These are phyloP conservation scores for Myxozyma neotropica DNA, from an alignment of 805 yeast species.

Conservation along the genomic window DNA sequence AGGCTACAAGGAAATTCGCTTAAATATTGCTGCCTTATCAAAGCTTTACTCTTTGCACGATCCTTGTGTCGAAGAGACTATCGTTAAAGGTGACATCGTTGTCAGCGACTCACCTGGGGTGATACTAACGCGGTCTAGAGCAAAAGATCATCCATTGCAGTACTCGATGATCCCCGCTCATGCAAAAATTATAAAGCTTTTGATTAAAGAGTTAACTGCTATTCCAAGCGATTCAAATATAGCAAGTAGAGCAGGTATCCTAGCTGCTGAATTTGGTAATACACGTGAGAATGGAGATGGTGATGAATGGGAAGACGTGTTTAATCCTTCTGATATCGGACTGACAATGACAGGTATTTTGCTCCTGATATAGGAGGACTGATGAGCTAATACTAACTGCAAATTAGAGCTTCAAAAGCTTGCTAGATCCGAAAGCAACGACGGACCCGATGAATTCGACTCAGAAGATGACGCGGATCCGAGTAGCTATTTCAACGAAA, in stretches of 20 bases:
- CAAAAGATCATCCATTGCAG: conserved; percentile 58
- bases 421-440: conserved; percentile 24
- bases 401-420: conserved; percentile 20
- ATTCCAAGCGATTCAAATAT: conserved; percentile 59
- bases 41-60: conserved; percentile 65
- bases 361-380: no score
- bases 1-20: conserved; percentile 72
- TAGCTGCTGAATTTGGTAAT: conserved; percentile 21
- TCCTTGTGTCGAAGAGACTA: conserved; percentile 51
- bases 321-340: conserved; percentile 37
- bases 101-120: conserved; percentile 59
- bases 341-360: conserved; percentile 31
- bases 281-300: conserved; percentile 43
- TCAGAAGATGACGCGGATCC: conserved; percentile 38
- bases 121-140: conserved; percentile 86
- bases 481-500: conserved; percentile 43
- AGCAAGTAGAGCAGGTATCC: conserved; percentile 39
- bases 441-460: conserved; percentile 11
- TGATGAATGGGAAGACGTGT: conserved; percentile 46
- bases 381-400: no score
- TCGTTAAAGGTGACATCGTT: conserved; percentile 75
- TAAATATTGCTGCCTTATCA: conserved; percentile 68
- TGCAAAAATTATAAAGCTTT: conserved; percentile 69
- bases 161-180: conserved; percentile 70
- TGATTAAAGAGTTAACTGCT: conserved; percentile 67